A percentile compares a stretch with the other conserved stretches of the same genome.
These are phyloP conservation scores for Haematococcus lacustris DNA, from an alignment of 139 green algal species.

Conservation along the genomic window DNA sequence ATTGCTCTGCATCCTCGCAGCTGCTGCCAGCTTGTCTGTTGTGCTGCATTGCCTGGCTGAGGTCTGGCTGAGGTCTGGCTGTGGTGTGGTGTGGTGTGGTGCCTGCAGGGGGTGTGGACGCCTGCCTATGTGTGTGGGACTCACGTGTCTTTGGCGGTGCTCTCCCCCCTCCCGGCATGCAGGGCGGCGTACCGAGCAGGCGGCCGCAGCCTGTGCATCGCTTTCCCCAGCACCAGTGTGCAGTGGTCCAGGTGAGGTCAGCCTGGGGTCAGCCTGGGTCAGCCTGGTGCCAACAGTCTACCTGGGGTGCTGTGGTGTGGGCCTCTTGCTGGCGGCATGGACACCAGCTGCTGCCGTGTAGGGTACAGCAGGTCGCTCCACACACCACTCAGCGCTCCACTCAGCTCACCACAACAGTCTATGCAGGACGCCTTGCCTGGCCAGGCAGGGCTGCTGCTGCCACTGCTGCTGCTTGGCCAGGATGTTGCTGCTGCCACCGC, in stretches of 20 bases:
- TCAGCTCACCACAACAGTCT: no score
- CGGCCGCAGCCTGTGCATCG: no score
- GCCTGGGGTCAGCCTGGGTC: not conserved
- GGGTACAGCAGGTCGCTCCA: no score
- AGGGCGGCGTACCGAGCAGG: no score
- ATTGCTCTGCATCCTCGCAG: not conserved
- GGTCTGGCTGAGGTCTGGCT: not conserved
- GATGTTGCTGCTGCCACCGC: no score
- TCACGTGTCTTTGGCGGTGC: no score
- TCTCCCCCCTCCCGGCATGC: not conserved
- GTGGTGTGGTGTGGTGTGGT: not conserved
- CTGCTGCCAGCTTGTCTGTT: not conserved
- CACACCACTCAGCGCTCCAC: no score
- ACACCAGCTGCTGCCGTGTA: no score
- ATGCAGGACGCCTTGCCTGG: no score
- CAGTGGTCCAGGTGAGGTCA: not conserved
- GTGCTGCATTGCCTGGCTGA: not conserved
- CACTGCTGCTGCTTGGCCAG: no score
- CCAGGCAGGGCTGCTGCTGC: no score
- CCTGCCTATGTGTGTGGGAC: not conserved
- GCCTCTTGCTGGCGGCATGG: no score
- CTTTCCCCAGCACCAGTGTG: not conserved
- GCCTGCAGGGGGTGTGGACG: not conserved
- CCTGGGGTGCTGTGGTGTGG: not conserved
- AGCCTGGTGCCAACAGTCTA: not conserved